A percentile compares a stretch with the other conserved stretches of the same genome.
These are phyloP conservation scores for Mycosphaerella sp. DNA, from an alignment of 2,329 filamentous ascomycete genomes.

Conservation along the genomic window DNA sequence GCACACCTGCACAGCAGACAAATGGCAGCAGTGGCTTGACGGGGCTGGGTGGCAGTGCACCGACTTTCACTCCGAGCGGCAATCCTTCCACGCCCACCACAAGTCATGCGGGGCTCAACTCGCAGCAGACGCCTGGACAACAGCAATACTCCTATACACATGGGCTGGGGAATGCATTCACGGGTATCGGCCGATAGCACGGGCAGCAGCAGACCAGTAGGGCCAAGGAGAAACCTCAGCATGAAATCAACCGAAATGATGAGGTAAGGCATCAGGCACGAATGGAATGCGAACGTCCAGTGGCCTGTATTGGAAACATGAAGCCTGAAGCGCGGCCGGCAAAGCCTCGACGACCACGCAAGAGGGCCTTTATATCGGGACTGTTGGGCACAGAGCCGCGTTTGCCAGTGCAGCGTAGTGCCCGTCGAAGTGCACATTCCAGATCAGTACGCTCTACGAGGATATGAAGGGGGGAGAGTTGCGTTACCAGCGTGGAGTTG, in stretches of 20 bases:
- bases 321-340: too few relatives aligned
- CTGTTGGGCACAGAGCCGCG: too few relatives aligned
- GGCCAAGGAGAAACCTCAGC: background rate
- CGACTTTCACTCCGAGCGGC: conserved; percentile 18
- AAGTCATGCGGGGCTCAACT: conserved; percentile 18
- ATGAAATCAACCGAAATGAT: background rate
- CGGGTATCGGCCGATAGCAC: conserved; percentile 8
- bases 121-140: conserved; percentile 18
- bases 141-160: conserved; percentile 7
- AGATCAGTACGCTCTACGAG: too few relatives aligned
- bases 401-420: too few relatives aligned
- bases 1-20: conserved; percentile 27
- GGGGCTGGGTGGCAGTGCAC: conserved; percentile 13
- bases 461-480: background rate
- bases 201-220: background rate
- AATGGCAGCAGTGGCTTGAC: conserved; percentile 19
- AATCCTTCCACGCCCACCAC: conserved; percentile 22
- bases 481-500: background rate
- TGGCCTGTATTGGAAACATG: too few relatives aligned
- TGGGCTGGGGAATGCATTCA: conserved; percentile 8
- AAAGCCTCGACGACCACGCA: too few relatives aligned
- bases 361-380: too few relatives aligned
- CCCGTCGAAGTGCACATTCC: too few relatives aligned
- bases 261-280: background rate
- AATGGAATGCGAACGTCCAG: background rate